Evolutionary conservation across 164 flowering plant genomes (phyloP).

Genomic region (Santalum album): DNA sequence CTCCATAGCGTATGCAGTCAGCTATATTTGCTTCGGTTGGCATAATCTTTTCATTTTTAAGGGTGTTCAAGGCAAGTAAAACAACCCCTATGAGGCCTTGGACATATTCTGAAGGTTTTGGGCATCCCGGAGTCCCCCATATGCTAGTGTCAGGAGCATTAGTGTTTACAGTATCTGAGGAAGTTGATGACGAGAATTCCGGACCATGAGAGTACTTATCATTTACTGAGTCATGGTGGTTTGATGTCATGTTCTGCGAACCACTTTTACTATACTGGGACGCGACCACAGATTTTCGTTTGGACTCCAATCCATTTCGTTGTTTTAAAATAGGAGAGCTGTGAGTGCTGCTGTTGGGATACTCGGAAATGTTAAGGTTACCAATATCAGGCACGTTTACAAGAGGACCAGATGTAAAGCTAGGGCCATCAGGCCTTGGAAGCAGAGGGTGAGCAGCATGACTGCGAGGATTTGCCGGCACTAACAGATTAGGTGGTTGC

Average conservation of each 20-base stretch:
- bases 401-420: constrained; percentile 25
- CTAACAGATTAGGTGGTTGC: constrained; percentile 28
- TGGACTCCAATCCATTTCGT: constrained; percentile 27
- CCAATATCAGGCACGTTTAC: constrained; percentile 40
- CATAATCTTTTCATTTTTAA: constrained; percentile 58
- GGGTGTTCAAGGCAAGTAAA: constrained; percentile 58
- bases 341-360: constrained; percentile 15
- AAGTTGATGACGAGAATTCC: constrained; percentile 23
- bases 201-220: constrained; percentile 24
- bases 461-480: constrained; percentile 18
- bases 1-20: constrained; percentile 68
- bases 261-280: constrained; percentile 16
- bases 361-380: constrained; percentile 35
- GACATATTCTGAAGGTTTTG: constrained; percentile 38
- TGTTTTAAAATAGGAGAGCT: constrained; percentile 23
- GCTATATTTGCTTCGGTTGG: constrained; percentile 76
- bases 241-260: constrained; percentile 10
- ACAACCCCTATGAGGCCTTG: constrained; percentile 64
- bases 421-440: constrained; percentile 32
- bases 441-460: constrained; percentile 5
- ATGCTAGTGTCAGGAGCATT: constrained; percentile 17
- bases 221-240: constrained; percentile 17
- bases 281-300: constrained; percentile 12
- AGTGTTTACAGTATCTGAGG: constrained; percentile 18
- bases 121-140: constrained; percentile 40